Percentiles rank a stretch among this genome's conserved stretches.
These are phyloP conservation scores for Trichosporon coremiiforme DNA, from an alignment of 1,284 basidiomycete species.

Conservation along the genomic window DNA sequence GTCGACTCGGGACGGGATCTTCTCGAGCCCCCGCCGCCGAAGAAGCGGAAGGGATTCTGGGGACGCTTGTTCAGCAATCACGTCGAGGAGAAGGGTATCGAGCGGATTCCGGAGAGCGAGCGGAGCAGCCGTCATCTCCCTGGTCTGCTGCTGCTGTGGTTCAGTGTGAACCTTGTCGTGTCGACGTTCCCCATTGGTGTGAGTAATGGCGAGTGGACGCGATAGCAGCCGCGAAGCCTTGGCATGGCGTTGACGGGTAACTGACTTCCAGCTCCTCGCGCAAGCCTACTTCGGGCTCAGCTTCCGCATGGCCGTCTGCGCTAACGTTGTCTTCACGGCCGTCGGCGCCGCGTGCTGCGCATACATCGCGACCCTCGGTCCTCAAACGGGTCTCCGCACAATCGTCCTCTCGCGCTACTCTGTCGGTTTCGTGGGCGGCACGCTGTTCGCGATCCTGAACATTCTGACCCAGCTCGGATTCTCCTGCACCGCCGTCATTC, in stretches of 20 bases:
- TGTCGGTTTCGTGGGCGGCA: conserved; percentile 64
- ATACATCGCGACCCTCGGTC: conserved; percentile 66
- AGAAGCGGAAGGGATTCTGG: neutral
- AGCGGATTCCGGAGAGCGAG: conserved; percentile 42
- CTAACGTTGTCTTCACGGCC: conserved; percentile 53
- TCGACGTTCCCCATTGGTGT: conserved; percentile 64
- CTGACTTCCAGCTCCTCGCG: conserved; percentile 56
- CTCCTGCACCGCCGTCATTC: conserved; percentile 51
- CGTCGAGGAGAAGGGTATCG: conserved; percentile 46
- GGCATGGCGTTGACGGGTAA: neutral
- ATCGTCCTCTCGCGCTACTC: conserved; percentile 60
- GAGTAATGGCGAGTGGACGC: conserved; percentile 20
- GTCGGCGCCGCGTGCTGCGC: conserved; percentile 56
- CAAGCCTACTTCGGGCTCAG: conserved; percentile 63
- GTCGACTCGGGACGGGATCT: neutral
- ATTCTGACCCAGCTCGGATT: conserved; percentile 62
- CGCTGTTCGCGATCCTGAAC: conserved; percentile 64
- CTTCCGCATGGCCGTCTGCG: conserved; percentile 56
- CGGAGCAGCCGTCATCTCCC: conserved; percentile 35
- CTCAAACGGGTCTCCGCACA: conserved; percentile 65
- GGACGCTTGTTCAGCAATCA: conserved; percentile 34
- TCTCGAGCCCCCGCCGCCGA: neutral
- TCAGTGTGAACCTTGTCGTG: conserved; percentile 55
- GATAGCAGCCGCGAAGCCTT: neutral
- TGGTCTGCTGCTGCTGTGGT: conserved; percentile 43